Evolutionary conservation across 106 monocot genomes (phyloP).

Genomic region (Agapanthus africanus): DNA sequence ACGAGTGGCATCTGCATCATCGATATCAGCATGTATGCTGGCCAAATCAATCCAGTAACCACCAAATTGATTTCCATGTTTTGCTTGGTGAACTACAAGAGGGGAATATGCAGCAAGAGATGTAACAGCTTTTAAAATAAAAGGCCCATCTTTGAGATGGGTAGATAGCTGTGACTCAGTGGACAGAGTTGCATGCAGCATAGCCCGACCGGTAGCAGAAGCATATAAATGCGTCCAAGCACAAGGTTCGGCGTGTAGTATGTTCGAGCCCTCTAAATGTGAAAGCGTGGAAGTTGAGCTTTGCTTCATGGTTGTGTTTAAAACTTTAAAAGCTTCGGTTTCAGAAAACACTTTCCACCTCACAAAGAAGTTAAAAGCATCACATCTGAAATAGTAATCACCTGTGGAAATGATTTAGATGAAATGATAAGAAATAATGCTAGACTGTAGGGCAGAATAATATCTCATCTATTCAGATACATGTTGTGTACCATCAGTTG

Average conservation of each 20-base stretch:
- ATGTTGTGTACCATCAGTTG: constrained; percentile 52
- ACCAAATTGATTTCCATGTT: constrained; percentile 79
- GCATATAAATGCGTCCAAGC: constrained; percentile 65
- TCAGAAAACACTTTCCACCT: constrained; percentile 74
- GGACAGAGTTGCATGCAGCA: constrained; percentile 58
- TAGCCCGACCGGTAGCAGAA: constrained; percentile 52
- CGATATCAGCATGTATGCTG: constrained; percentile 18
- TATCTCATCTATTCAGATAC: background rate
- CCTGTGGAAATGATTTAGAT: constrained; percentile 33
- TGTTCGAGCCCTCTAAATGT: constrained; percentile 13
- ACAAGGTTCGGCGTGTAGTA: constrained; percentile 36
- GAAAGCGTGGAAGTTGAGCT: constrained; percentile 14
- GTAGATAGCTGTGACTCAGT: constrained; percentile 31
- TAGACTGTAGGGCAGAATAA: background rate
- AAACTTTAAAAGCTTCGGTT: constrained; percentile 50
- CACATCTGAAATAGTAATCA: constrained; percentile 50
- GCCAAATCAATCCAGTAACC: constrained; percentile 66
- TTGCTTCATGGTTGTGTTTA: constrained; percentile 19
- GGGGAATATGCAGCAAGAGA: constrained; percentile 62
- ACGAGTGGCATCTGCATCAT: constrained; percentile 17
- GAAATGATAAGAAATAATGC: constrained; percentile 2
- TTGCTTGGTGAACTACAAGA: constrained; percentile 56
- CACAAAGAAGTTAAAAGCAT: constrained; percentile 57
- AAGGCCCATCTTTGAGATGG: constrained; percentile 24
- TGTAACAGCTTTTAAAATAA: constrained; percentile 43